Evolutionary conservation across 2,329 filamentous ascomycete genomes (phyloP).

Genomic region (Teratosphaeria gauchensis): DNA sequence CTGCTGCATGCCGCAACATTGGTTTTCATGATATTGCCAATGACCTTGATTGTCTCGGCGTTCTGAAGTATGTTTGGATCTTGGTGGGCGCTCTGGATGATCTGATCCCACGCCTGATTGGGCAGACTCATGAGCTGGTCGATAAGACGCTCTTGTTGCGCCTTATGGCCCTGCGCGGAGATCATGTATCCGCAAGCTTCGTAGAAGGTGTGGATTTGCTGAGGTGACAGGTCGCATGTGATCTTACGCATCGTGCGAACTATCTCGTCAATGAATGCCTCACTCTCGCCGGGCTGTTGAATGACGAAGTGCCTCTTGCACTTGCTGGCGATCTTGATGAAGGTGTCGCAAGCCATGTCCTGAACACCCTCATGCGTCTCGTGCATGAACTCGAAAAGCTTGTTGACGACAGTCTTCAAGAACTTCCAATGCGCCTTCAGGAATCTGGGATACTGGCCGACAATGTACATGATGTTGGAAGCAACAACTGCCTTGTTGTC

Average conservation of each 20-base stretch:
- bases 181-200: constrained; percentile 99
- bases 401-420: constrained; percentile 98
- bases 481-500: constrained; percentile 99
- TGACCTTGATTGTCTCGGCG: constrained; percentile 91
- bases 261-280: constrained; percentile 98
- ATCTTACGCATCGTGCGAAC: constrained; percentile 93
- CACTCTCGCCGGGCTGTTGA: constrained; percentile 82
- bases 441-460: constrained; percentile 96
- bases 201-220: constrained; percentile 98
- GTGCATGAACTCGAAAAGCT: constrained; percentile 99
- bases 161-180: constrained; percentile 89
- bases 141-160: constrained; percentile 83
- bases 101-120: constrained; percentile 89
- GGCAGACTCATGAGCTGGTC: constrained; percentile 87
- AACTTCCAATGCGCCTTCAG: constrained; percentile 99
- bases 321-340: constrained; percentile 98
- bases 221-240: constrained; percentile 85
- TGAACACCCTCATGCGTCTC: constrained; percentile 99
- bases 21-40: constrained; percentile 99
- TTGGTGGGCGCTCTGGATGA: constrained; percentile 77
- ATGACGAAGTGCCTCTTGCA: constrained; percentile 96
- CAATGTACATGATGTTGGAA: constrained; percentile 99
- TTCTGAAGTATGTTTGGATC: constrained; percentile 84
- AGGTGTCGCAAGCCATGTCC: constrained; percentile 99
- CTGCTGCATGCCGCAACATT: constrained; percentile 98